A percentile compares a stretch with the other conserved stretches of the same genome.
These are phyloP conservation scores for Entomortierella chlamydospora DNA, from an alignment of 192 early-diverging fungal genomes.

Conservation along the genomic window DNA sequence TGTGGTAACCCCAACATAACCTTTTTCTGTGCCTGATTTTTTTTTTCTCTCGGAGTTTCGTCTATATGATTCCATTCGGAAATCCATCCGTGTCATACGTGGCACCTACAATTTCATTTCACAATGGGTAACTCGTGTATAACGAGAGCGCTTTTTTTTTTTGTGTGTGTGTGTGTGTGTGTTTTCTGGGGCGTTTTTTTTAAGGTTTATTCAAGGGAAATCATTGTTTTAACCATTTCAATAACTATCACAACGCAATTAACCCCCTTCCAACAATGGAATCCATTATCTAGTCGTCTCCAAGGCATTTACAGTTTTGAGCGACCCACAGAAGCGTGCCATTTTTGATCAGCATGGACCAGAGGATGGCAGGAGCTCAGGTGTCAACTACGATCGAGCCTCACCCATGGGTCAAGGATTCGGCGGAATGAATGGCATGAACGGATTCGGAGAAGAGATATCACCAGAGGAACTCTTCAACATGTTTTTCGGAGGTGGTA, in stretches of 20 bases:
- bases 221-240: too few relatives aligned
- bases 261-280: too few relatives aligned
- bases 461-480: conserved; percentile 96
- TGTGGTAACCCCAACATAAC: too few relatives aligned
- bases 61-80: conserved; percentile 78
- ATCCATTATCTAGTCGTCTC: conserved; percentile 94
- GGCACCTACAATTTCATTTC: conserved; percentile 30
- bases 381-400: conserved; percentile 51
- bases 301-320: conserved; percentile 90
- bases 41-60: conserved; percentile 8
- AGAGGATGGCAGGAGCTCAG: conserved; percentile 69
- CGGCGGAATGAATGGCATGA: conserved; percentile 44
- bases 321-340: conserved; percentile 86
- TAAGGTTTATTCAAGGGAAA: background rate
- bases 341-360: conserved; percentile 90
- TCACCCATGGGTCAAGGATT: conserved; percentile 50
- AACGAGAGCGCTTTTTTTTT: too few relatives aligned
- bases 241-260: too few relatives aligned
- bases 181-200: too few relatives aligned
- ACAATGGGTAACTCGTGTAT: too few relatives aligned
- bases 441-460: conserved; percentile 73
- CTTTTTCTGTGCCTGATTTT: background rate
- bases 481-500: conserved; percentile 92
- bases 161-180: too few relatives aligned
- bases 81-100: conserved; percentile 25